These are phyloP conservation scores for Salix exigua DNA, from an alignment of 345 rosid genomes.

Conservation along the genomic window DNA sequence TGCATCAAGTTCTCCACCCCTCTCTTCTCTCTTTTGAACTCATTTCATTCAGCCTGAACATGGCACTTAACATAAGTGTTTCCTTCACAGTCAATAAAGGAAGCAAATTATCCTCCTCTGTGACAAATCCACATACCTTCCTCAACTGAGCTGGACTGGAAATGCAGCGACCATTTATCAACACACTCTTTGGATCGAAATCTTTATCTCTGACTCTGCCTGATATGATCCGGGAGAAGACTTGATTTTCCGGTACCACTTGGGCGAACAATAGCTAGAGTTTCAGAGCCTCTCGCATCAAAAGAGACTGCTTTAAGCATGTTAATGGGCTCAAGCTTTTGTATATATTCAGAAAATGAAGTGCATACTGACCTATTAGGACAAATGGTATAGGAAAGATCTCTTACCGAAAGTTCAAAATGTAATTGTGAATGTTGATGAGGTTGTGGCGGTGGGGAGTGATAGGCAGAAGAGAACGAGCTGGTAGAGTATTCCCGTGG, in stretches of 20 bases:
- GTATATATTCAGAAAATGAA: slow-evolving; percentile 28
- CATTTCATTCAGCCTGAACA: slow-evolving; percentile 58
- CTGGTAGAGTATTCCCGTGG: slow-evolving; percentile 53
- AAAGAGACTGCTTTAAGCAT: slow-evolving; percentile 70
- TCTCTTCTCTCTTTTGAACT: slow-evolving; percentile 49
- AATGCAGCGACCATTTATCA: slow-evolving; percentile 37
- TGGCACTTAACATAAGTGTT: slow-evolving; percentile 71
- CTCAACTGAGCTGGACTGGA: slow-evolving; percentile 46
- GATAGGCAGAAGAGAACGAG: slow-evolving; percentile 58
- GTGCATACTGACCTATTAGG: slow-evolving; percentile 20
- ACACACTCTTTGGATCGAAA: slow-evolving; percentile 47
- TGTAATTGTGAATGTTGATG: not conserved
- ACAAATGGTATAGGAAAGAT: slow-evolving; percentile 62
- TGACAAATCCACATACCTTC: slow-evolving; percentile 73
- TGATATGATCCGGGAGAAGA: slow-evolving; percentile 61
- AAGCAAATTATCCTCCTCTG: slow-evolving; percentile 75
- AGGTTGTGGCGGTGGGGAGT: slow-evolving; percentile 30
- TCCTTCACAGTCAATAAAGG: slow-evolving; percentile 85
- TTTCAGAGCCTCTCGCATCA: slow-evolving; percentile 54
- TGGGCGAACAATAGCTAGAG: slow-evolving; percentile 75
- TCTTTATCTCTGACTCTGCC: slow-evolving; percentile 57
- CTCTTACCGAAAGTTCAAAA: slow-evolving; percentile 34
- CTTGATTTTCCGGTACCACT: slow-evolving; percentile 90
- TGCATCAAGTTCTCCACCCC: slow-evolving; percentile 59
- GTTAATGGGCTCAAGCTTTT: slow-evolving; percentile 39